phyloP scores from a whole-genome alignment of 139 green algal genomes.

The Auxenochlorella pyrenoidosa region DNA sequence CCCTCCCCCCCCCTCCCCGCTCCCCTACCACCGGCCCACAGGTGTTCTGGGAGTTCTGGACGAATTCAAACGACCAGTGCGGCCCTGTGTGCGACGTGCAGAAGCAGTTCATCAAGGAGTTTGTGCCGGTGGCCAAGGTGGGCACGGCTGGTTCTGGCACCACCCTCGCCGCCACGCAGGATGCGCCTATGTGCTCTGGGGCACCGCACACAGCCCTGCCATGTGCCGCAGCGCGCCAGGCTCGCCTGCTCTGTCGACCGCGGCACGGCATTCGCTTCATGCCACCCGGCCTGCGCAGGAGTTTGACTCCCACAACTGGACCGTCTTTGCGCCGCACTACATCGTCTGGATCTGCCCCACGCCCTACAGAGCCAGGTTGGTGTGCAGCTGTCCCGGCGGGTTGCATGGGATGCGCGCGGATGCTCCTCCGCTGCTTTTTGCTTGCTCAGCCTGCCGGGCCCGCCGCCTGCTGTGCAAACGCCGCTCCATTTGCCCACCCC shows the following conservation, averaged over 20 bases:
- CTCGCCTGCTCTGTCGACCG: not conserved
- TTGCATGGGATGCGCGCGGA: not conserved
- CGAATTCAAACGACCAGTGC: conserved; percentile 88
- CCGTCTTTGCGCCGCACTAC: conserved; percentile 91
- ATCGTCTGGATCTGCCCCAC: conserved; percentile 85
- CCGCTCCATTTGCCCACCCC: not conserved
- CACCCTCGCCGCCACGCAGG: too few relatives aligned
- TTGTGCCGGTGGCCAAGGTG: conserved; percentile 64
- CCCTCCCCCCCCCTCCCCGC: not conserved
- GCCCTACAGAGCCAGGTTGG: conserved; percentile 46
- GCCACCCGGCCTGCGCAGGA: conserved; percentile 31
- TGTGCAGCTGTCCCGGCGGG: too few relatives aligned
- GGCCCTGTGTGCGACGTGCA: conserved; percentile 82
- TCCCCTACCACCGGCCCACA: conserved; percentile 4
- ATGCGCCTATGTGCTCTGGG: too few relatives aligned
- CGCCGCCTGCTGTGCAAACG: not conserved
- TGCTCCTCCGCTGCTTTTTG: too few relatives aligned
- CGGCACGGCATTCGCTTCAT: not conserved
- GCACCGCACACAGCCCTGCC: too few relatives aligned
- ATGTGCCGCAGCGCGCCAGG: not conserved
- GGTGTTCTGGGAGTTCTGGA: conserved; percentile 96
- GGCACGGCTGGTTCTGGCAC: not conserved
- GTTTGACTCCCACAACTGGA: conserved; percentile 74
- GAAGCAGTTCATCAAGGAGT: conserved; percentile 79
- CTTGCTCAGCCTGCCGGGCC: too few relatives aligned